A percentile compares a stretch with the other conserved stretches of the same genome.
Conservation (phyloP, 75 land plant genomes). For the Picea glauca region DNA sequence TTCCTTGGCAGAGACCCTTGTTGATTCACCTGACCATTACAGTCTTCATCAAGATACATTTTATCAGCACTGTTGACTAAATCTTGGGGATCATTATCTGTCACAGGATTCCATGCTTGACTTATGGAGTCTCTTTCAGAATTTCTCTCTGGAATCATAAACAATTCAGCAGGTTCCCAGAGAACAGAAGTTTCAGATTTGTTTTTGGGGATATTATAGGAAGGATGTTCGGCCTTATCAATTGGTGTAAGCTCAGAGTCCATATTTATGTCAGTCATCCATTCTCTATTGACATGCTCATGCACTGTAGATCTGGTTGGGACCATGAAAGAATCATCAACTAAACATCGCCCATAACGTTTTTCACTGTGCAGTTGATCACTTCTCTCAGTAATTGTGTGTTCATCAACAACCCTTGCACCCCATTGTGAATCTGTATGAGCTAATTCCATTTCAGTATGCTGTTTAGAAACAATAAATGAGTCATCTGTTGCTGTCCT, state of each 20-base stretch:
- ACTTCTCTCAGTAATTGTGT: background rate
- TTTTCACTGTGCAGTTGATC: conserved; percentile 19
- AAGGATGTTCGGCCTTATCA: conserved; percentile 18
- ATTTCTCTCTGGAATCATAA: conserved; percentile 57
- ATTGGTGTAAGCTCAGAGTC: conserved; percentile 40
- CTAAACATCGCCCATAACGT: conserved; percentile 18
- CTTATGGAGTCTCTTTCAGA: conserved; percentile 29
- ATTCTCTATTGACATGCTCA: conserved; percentile 22
- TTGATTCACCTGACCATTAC: background rate
- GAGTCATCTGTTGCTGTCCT: conserved; percentile 28
- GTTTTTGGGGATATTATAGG: conserved; percentile 1
- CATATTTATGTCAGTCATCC: conserved; percentile 40
- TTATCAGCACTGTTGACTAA: conserved; percentile 24
- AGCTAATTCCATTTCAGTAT: conserved; percentile 7
- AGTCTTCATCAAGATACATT: background rate
- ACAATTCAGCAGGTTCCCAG: conserved; percentile 56
- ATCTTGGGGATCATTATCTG: conserved; percentile 54
- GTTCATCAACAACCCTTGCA: conserved; percentile 15
- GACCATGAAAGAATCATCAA: conserved; percentile 72
- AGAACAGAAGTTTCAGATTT: background rate
- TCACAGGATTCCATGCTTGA: conserved; percentile 49
- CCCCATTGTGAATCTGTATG: conserved; percentile 29
- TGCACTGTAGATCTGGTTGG: conserved; percentile 35
- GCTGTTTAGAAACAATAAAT: conserved; percentile 32
- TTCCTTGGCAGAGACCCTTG: conserved; percentile 56